Evolutionary conservation across 2,329 filamentous ascomycete genomes (phyloP).

Genomic region (Ascochyta fabae): DNA sequence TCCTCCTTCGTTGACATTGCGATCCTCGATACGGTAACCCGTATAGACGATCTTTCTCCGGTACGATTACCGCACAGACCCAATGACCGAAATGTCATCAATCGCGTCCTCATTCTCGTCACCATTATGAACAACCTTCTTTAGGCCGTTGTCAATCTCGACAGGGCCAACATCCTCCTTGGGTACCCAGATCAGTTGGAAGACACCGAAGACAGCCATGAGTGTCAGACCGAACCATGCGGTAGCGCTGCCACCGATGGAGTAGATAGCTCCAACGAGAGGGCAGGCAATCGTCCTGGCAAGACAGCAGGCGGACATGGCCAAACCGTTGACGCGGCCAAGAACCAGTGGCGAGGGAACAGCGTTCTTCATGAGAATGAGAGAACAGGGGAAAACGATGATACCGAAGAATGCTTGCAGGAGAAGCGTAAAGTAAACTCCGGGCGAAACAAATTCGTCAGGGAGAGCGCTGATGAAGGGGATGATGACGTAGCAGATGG

Average conservation of each 20-base stretch:
- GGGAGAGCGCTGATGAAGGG: conserved; percentile 70
- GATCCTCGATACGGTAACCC: neutral
- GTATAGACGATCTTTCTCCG: conserved; percentile 4
- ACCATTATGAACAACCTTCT: conserved; percentile 33
- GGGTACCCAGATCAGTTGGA: conserved; percentile 64
- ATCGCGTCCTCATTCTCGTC: conserved; percentile 33
- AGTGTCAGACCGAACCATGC: conserved; percentile 66
- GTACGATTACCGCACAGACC: conserved; percentile 31
- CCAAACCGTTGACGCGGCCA: conserved; percentile 74
- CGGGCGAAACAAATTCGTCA: conserved; percentile 58
- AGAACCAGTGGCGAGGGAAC: conserved; percentile 67
- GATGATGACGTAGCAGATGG: conserved; percentile 70
- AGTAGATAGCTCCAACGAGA: conserved; percentile 70
- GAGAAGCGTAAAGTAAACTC: conserved; percentile 69
- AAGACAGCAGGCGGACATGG: conserved; percentile 69
- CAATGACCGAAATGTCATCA: conserved; percentile 36
- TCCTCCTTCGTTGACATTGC: conserved; percentile 2
- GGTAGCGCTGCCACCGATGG: conserved; percentile 64
- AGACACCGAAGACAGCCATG: conserved; percentile 62
- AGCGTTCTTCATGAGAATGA: conserved; percentile 80
- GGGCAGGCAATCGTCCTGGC: conserved; percentile 73
- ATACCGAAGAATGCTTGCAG: conserved; percentile 73
- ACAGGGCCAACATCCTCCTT: conserved; percentile 51
- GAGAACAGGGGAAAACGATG: conserved; percentile 69
- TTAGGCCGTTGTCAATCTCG: conserved; percentile 42